Conservation (phyloP, 306 rosid species). For the Carpinus viminea region DNA sequence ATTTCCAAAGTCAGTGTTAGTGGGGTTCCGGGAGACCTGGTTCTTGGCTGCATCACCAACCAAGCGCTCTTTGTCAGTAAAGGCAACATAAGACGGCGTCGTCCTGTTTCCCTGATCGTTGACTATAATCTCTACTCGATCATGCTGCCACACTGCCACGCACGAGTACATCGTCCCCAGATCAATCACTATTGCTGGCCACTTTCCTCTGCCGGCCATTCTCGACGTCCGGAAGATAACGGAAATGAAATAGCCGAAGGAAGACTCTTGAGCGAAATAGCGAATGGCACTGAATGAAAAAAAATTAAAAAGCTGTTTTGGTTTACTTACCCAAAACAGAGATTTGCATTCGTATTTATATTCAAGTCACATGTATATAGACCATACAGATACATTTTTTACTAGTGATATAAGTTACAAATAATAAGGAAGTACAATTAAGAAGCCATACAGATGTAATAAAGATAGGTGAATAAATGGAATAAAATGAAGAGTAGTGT, state of each 20-base stretch:
- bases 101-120: background rate
- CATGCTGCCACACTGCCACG: slow-evolving; percentile 75
- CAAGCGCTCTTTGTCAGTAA: background rate
- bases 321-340: too few relatives aligned
- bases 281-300: too few relatives aligned
- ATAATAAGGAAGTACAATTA: too few relatives aligned
- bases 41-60: background rate
- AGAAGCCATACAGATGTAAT: too few relatives aligned
- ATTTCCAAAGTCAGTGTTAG: background rate
- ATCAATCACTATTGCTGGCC: slow-evolving; percentile 69
- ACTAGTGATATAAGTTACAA: too few relatives aligned
- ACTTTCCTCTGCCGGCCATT: slow-evolving; percentile 66
- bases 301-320: too few relatives aligned
- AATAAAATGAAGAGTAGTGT: too few relatives aligned
- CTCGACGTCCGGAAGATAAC: background rate
- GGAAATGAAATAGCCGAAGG: background rate
- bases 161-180: slow-evolving; percentile 71
- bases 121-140: slow-evolving; percentile 25
- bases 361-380: too few relatives aligned
- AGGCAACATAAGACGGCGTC: slow-evolving; percentile 1
- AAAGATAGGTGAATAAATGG: too few relatives aligned
- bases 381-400: too few relatives aligned
- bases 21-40: background rate
- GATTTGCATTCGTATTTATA: too few relatives aligned
- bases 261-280: too few relatives aligned